Evolutionary conservation across 2,329 filamentous ascomycete genomes (phyloP), one percentile per base, ranked within the genome.

Genomic region (Coniochaeta ligniaria): DNA sequence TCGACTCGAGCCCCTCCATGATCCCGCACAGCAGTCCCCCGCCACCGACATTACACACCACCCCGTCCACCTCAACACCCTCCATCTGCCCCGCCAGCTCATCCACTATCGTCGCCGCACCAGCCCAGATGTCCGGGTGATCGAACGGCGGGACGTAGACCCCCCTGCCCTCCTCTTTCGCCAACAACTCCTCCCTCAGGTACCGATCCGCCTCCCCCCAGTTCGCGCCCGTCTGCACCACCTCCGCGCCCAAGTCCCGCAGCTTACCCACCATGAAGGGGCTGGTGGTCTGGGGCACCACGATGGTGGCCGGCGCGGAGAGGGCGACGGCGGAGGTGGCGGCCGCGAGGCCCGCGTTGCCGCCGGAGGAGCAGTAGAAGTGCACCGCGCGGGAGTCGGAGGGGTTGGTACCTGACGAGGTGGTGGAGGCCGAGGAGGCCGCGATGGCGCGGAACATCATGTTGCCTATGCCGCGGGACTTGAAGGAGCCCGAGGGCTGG

Each of bases 401-500:
- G 63, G 76, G 67, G 64, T 73, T 69, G 60, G 74, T 72, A n/a
- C n/a, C n/a, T n/a, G n/a, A n/a, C n/a, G n/a, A n/a, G n/a, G 59
- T 20, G 14, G 7, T 2, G 8, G 20, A 9, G 7, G 45, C 4
- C 26, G 41, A 66, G 63, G 35, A 57, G 45, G 60, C 55, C 60
- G 70, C 67, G 35, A 73, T 64, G 71, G 73, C 77, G 63, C 79
- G 77, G 59, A 86, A 79, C 71, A 91, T 85, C 68, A 88, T 83
- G 74, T 90, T 84, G 66, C 89, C 89, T 66, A 93, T 85, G 60
- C 88, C 90, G 67, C 84, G 82, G 50, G 89, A 92, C 74, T 95
- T 94, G 84, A 95, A 96, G 17, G 89, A 92, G 64, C 89, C 89
- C 8, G 88, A 89, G 8, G 91, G 91, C 72, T 96, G 91, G 61